Evolutionary conservation across 1,284 basidiomycete genomes (phyloP).

Genomic region (Sanguinoderma infundibulare): DNA sequence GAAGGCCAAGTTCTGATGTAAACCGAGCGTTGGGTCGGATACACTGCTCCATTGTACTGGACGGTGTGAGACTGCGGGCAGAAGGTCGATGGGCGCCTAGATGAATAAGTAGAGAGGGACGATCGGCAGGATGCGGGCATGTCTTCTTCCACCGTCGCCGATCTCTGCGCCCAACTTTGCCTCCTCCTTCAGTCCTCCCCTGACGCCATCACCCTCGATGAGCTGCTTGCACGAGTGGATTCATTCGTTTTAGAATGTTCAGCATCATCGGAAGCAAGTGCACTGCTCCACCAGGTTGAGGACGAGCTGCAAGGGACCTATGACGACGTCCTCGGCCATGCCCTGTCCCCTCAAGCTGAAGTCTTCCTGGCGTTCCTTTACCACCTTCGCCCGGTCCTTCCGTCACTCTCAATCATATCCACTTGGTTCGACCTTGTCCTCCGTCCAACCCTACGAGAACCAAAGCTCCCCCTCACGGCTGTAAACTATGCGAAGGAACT

Average conservation of each 20-base stretch:
- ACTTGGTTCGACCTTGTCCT: conserved; percentile 81
- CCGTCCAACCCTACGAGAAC: conserved; percentile 74
- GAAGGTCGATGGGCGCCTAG: not conserved
- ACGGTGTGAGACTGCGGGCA: too few species aligned
- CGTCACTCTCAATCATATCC: conserved; percentile 67
- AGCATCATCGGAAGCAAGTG: conserved; percentile 48
- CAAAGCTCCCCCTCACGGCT: conserved; percentile 60
- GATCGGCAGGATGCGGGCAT: conserved; percentile 23
- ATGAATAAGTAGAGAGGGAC: not conserved
- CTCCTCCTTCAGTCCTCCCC: conserved; percentile 53
- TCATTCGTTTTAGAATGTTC: conserved; percentile 54
- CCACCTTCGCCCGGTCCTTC: conserved; percentile 62
- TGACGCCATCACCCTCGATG: conserved; percentile 44
- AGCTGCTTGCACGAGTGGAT: conserved; percentile 54
- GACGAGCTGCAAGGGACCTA: conserved; percentile 69
- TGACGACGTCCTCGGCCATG: conserved; percentile 65
- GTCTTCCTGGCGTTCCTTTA: conserved; percentile 68
- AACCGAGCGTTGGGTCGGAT: too few species aligned
- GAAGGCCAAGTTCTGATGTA: too few species aligned
- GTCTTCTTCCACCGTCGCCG: conserved; percentile 33
- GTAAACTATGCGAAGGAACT: conserved; percentile 74
- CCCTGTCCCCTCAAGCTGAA: conserved; percentile 61
- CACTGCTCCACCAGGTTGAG: conserved; percentile 56
- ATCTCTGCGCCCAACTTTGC: conserved; percentile 56
- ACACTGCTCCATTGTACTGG: too few species aligned